Conservation (phyloP, 768 basidiomycete species). For the Nidularia sp. region DNA sequence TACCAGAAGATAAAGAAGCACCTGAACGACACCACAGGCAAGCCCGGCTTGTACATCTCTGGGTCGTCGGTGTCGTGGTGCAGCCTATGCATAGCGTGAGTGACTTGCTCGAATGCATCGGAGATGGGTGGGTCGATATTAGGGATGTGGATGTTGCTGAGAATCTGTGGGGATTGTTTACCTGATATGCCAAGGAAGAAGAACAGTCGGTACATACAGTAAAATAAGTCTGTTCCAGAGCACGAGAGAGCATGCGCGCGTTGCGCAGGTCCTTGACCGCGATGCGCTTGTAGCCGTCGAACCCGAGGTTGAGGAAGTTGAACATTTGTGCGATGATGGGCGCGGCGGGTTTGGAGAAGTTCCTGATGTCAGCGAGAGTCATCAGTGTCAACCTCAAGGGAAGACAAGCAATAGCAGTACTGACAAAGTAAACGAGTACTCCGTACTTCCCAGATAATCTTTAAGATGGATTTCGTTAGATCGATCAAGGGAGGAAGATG, state of each 20-base stretch:
- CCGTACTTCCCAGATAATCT: constrained; percentile 55
- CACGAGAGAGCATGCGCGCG: constrained; percentile 51
- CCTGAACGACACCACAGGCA: constrained; percentile 63
- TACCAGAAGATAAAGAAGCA: constrained; percentile 4
- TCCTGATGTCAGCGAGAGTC: constrained; percentile 17
- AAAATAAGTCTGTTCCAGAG: constrained; percentile 52
- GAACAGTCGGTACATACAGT: constrained; percentile 19
- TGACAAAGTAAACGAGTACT: constrained; percentile 56
- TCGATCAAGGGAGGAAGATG: constrained; percentile 7
- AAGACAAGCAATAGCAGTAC: constrained; percentile 2
- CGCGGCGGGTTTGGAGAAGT: constrained; percentile 56
- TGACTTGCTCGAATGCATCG: background rate
- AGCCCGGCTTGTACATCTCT: constrained; percentile 42
- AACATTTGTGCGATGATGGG: constrained; percentile 58
- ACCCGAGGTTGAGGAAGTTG: constrained; percentile 58
- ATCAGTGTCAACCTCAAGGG: too few species aligned
- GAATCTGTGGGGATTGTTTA: constrained; percentile 20
- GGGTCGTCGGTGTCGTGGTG: constrained; percentile 32
- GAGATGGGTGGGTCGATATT: constrained; percentile 8
- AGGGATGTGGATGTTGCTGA: constrained; percentile 48
- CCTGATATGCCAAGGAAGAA: background rate
- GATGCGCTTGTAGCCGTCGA: constrained; percentile 44
- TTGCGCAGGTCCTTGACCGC: constrained; percentile 48
- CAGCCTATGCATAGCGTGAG: constrained; percentile 11
- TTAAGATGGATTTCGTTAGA: background rate